Evolutionary conservation across 148 eudicot species (phyloP).

Genomic region (Agrostemma githago): DNA sequence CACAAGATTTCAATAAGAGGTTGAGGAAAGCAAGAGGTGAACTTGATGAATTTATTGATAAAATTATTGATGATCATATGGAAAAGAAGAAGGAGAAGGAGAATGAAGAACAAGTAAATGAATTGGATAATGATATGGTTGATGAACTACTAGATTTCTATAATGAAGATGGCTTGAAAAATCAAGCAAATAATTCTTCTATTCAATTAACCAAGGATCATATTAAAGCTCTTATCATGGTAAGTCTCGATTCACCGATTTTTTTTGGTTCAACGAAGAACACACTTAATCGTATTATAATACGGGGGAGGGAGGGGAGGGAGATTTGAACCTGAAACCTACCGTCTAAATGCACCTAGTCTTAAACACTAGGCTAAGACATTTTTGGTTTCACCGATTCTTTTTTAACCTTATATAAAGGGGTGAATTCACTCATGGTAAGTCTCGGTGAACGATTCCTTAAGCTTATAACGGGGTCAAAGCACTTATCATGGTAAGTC

Average conservation of each 20-base stretch:
- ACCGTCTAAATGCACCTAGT: too few species aligned
- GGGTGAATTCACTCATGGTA: too few species aligned
- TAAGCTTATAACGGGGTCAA: too few species aligned
- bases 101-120: conserved; percentile 22
- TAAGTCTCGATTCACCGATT: conserved; percentile 18
- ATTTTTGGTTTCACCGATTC: too few species aligned
- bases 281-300: too few species aligned
- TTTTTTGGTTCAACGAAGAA: too few species aligned
- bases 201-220: conserved; percentile 60
- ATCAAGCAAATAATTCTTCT: conserved; percentile 45
- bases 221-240: conserved; percentile 93
- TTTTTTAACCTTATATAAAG: too few species aligned
- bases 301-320: too few species aligned
- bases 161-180: conserved; percentile 39
- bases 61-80: conserved; percentile 69
- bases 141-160: conserved; percentile 74
- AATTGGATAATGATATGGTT: conserved; percentile 61
- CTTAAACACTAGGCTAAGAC: too few species aligned
- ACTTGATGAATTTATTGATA: conserved; percentile 70
- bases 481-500: too few species aligned
- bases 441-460: too few species aligned
- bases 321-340: too few species aligned
- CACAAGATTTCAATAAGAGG: conserved; percentile 45
- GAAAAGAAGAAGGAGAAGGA: conserved; percentile 29
- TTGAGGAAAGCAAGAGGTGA: conserved; percentile 50